phyloP scores from a whole-genome alignment of 768 basidiomycete species.

The Xerocomus spinulosus region DNA sequence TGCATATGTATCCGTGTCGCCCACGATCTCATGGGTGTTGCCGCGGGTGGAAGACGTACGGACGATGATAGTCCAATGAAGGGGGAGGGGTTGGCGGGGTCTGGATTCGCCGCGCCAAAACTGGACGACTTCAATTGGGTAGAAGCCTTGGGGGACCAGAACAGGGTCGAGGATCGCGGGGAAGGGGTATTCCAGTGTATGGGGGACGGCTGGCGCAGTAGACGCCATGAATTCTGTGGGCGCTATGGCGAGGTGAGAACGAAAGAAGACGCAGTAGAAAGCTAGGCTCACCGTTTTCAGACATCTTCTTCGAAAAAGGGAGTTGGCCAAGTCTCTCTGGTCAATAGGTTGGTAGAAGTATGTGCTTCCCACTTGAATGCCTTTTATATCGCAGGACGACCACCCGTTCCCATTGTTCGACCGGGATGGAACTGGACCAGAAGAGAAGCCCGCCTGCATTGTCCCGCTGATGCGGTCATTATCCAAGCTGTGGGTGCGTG shows the following conservation, averaged over 20 bases:
- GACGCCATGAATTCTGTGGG: not conserved
- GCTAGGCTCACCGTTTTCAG: not conserved
- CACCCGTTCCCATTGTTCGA: not conserved
- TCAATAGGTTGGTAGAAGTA: not conserved
- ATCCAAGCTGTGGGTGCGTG: not conserved
- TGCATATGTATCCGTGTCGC: conserved; percentile 21
- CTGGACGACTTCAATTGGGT: conserved; percentile 24
- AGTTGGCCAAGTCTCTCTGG: not conserved
- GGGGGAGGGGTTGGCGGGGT: conserved; percentile 8
- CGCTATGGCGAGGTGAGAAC: not conserved
- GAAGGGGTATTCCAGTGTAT: not conserved
- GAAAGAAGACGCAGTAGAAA: not conserved
- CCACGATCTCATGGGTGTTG: conserved; percentile 25
- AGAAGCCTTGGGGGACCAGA: conserved; percentile 15
- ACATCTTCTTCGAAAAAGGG: not conserved
- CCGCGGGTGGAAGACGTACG: conserved; percentile 15
- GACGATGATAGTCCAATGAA: conserved; percentile 28
- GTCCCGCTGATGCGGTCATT: not conserved
- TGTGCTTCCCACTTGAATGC: not conserved
- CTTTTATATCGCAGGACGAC: not conserved
- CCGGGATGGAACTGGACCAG: not conserved
- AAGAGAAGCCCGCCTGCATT: not conserved
- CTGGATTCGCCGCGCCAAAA: conserved; percentile 24
- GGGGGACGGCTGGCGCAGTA: not conserved
- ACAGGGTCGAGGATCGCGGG: conserved; percentile 15